Evolutionary conservation across 2,329 filamentous ascomycete genomes (phyloP).

Genomic region (Monosporascus sp.): DNA sequence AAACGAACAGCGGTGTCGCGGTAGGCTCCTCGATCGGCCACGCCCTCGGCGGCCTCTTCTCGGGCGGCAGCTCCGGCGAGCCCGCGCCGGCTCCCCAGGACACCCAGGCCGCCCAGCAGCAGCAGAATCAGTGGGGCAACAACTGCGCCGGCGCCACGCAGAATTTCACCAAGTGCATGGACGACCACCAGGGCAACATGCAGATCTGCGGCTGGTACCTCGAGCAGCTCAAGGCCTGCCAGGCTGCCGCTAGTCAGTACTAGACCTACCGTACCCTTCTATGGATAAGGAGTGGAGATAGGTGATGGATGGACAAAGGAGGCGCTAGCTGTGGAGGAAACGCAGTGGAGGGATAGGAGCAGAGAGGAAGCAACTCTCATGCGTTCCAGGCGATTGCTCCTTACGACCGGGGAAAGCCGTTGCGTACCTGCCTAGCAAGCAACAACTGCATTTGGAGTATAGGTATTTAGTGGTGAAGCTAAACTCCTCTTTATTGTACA

Average conservation of each 20-base stretch:
- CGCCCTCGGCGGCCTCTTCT: constrained; percentile 84
- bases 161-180: constrained; percentile 92
- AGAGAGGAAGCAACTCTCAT: neutral
- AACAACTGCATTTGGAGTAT: neutral
- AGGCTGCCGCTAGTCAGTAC: constrained; percentile 69
- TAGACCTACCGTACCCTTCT: constrained; percentile 33
- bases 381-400: neutral
- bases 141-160: constrained; percentile 77
- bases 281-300: constrained; percentile 4
- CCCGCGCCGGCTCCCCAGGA: constrained; percentile 43
- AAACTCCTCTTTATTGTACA: neutral
- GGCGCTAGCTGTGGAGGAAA: too few relatives aligned
- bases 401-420: neutral
- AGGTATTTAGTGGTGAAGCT: neutral
- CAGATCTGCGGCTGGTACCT: constrained; percentile 97
- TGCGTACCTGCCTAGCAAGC: neutral
- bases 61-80: constrained; percentile 61
- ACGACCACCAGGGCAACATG: constrained; percentile 90
- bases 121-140: constrained; percentile 49
- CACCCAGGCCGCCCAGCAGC: constrained; percentile 46
- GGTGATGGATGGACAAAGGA: neutral
- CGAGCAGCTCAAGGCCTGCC: constrained; percentile 91
- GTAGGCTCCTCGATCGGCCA: constrained; percentile 94
- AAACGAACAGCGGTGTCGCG: constrained; percentile 73
- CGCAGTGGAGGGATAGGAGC: too few relatives aligned